Evolutionary conservation across 768 basidiomycete genomes (phyloP).

Genomic region (Boletus vinaceobasis): DNA sequence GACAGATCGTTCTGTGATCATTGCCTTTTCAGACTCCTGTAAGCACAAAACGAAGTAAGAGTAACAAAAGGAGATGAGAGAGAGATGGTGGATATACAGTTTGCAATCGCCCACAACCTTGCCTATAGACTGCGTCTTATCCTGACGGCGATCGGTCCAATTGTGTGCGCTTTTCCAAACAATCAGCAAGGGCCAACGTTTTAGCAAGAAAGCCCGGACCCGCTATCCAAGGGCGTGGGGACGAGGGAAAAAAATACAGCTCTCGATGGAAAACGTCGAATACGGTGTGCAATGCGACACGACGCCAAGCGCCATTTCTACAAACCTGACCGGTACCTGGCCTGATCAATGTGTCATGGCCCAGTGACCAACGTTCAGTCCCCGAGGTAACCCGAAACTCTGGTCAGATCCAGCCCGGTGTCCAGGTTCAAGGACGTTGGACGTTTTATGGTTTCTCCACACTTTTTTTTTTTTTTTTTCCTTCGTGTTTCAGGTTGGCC

Average conservation of each 20-base stretch:
- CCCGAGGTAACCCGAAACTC: neutral
- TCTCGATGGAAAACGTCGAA: neutral
- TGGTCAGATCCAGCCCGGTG: neutral
- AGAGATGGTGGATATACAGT: too few species aligned
- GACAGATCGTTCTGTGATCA: too few species aligned
- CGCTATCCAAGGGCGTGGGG: neutral
- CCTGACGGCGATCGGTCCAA: too few species aligned
- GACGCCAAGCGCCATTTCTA: neutral
- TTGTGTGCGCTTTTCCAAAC: neutral
- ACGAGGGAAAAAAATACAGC: neutral
- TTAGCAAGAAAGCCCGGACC: neutral
- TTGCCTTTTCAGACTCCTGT: too few species aligned
- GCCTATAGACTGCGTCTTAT: too few species aligned
- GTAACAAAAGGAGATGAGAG: too few species aligned
- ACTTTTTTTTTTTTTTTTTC: neutral
- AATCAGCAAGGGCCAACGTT: neutral
- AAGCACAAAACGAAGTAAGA: too few species aligned
- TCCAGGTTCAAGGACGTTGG: neutral
- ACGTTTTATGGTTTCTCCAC: neutral
- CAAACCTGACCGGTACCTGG: neutral
- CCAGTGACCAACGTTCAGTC: neutral
- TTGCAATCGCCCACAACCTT: too few species aligned
- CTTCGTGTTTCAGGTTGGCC: neutral
- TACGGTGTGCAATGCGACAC: neutral
- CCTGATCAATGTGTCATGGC: neutral